Conservation (phyloP, 169 alveolate genomes). For the Plasmodium relictum region DNA sequence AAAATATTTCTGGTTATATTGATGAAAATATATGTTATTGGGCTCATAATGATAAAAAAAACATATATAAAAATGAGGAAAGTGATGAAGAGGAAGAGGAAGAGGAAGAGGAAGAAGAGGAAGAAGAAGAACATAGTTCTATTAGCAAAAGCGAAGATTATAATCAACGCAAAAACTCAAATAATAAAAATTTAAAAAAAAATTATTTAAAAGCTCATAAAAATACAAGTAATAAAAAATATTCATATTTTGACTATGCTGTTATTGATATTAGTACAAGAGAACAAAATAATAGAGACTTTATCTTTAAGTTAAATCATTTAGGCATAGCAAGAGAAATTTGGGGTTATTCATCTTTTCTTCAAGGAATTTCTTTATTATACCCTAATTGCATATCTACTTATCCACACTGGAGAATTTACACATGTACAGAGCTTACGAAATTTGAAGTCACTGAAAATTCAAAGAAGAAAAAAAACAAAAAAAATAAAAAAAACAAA, state of each 20-base stretch:
- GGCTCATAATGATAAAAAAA: constrained; percentile 41
- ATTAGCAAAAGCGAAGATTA: not conserved
- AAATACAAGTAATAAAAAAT: constrained; percentile 6
- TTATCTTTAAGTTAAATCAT: constrained; percentile 20
- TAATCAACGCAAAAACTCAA: not conserved
- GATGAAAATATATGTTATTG: constrained; percentile 71
- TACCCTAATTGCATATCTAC: constrained; percentile 40
- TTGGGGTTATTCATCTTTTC: constrained; percentile 70
- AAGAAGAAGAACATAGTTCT: not conserved
- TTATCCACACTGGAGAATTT: constrained; percentile 60
- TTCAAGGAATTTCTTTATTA: constrained; percentile 59
- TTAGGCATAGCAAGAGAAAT: constrained; percentile 25
- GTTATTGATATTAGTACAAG: constrained; percentile 39
- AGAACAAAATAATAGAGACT: constrained; percentile 15
- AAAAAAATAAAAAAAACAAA: not conserved
- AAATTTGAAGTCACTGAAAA: not conserved
- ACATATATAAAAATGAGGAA: constrained; percentile 16
- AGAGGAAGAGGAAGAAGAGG: not conserved
- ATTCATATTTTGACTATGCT: constrained; percentile 62
- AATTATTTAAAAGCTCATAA: not conserved
- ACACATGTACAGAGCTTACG: constrained; percentile 21
- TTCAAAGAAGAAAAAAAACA: not conserved
- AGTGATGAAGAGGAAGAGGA: constrained; percentile 17
- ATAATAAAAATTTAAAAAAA: not conserved
- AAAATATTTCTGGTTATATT: constrained; percentile 30